Conservation (phyloP, 2,329 filamentous ascomycete species). For the Periconia digitata region DNA sequence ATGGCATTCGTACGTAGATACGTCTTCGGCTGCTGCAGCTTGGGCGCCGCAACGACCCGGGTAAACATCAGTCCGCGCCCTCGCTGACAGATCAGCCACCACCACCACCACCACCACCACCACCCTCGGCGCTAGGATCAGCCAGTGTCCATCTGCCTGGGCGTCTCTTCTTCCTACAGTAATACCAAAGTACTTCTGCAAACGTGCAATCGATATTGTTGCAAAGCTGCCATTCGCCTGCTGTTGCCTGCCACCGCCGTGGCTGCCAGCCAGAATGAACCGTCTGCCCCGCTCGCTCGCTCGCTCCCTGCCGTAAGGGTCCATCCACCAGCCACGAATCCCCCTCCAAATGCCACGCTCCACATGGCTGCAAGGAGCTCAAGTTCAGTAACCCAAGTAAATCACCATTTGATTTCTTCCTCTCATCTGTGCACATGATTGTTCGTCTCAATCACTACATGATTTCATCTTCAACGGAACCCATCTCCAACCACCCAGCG, state of each 20-base stretch:
- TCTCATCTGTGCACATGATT: background rate
- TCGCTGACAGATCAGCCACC: background rate
- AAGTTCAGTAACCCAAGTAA: no score
- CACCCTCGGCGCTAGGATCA: no score
- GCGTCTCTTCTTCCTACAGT: no score
- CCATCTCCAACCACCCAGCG: no score
- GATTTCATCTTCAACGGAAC: background rate
- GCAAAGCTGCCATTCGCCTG: no score
- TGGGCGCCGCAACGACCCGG: background rate
- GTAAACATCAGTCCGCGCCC: background rate
- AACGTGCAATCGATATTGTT: no score
- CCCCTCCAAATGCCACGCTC: background rate
- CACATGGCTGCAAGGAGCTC: no score
- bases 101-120: background rate
- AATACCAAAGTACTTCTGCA: no score
- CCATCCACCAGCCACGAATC: background rate
- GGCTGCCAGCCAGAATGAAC: no score
- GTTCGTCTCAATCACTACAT: background rate
- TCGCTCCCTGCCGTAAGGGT: conserved; percentile 2
- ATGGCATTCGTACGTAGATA: no score
- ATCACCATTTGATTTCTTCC: background rate
- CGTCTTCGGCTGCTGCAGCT: background rate
- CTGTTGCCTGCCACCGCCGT: no score
- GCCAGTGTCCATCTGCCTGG: no score
- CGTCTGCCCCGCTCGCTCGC: conserved; percentile 4